Evolutionary conservation across 2,329 filamentous ascomycete genomes (phyloP).

Genomic region (Ophiocordyceps camponoti-leonardi): DNA sequence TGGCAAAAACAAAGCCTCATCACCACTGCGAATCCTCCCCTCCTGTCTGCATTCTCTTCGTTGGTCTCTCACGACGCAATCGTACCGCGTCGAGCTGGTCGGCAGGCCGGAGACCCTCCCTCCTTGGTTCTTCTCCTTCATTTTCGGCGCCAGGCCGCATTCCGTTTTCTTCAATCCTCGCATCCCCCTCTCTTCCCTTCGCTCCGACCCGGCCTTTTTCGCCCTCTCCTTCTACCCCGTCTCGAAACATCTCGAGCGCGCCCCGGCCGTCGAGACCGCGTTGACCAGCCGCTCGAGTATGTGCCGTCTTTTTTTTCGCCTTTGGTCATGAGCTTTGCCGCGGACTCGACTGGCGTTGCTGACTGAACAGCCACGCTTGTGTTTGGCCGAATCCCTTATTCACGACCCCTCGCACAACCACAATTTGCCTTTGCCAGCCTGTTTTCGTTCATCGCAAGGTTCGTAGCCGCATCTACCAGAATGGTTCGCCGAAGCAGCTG

Average conservation of each 20-base stretch:
- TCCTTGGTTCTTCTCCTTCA: constrained; percentile 9
- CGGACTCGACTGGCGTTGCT: background rate
- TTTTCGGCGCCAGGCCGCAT: constrained; percentile 13
- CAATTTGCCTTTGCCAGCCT: constrained; percentile 1
- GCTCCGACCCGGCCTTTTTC: constrained; percentile 1
- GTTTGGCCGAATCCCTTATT: background rate
- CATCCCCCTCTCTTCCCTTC: constrained; percentile 1
- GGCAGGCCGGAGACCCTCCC: constrained; percentile 11
- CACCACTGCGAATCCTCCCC: constrained; percentile 10
- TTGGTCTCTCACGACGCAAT: constrained; percentile 22
- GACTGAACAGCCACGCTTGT: background rate
- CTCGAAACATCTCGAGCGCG: background rate
- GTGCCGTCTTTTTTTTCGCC: background rate
- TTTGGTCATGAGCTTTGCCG: background rate
- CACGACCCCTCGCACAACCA: background rate
- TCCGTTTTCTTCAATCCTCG: constrained; percentile 3
- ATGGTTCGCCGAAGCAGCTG: background rate
- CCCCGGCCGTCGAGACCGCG: background rate
- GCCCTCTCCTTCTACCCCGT: background rate
- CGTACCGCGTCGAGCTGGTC: constrained; percentile 19
- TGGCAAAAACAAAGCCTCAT: constrained; percentile 26
- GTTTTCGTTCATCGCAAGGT: constrained; percentile 5
- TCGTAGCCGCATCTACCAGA: constrained; percentile 2
- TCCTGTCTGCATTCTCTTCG: constrained; percentile 4
- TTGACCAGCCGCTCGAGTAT: background rate